phyloP scores from a whole-genome alignment of 1,284 basidiomycete species.

The Trichosporon sp. region DNA sequence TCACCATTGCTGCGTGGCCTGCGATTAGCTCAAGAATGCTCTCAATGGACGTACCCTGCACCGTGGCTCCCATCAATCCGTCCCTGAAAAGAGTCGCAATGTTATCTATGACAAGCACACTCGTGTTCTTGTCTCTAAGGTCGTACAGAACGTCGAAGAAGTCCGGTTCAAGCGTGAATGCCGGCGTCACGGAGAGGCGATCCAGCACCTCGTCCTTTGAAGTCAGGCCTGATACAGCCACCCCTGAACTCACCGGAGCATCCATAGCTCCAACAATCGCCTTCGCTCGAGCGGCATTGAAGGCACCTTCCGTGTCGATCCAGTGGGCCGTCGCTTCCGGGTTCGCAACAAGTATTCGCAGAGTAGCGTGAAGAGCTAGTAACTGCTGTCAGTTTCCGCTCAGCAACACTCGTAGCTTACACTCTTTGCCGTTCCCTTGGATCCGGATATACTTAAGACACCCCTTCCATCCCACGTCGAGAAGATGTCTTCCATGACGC shows the following conservation, averaged over 20 bases:
- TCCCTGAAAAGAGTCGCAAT: conserved; percentile 39
- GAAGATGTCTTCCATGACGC: conserved; percentile 13
- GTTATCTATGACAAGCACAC: conserved; percentile 37
- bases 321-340: conserved; percentile 29
- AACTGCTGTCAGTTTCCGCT: conserved; percentile 22
- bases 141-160: conserved; percentile 23
- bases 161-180: conserved; percentile 38
- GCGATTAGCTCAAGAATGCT: conserved; percentile 9
- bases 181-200: conserved; percentile 29
- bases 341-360: conserved; percentile 27
- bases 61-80: conserved; percentile 29
- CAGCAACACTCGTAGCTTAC: conserved; percentile 24
- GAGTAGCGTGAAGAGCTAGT: conserved; percentile 35
- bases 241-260: not conserved
- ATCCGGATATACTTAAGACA: conserved; percentile 38
- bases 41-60: conserved; percentile 27
- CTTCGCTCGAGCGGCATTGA: conserved; percentile 33
- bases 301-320: conserved; percentile 44
- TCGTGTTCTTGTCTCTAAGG: not conserved
- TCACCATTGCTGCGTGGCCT: conserved; percentile 44
- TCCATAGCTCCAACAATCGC: conserved; percentile 19
- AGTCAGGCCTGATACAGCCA: not conserved
- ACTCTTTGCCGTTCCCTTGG: conserved; percentile 37
- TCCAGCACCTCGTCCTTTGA: conserved; percentile 21
- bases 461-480: conserved; percentile 24